These are phyloP conservation scores for Dryas alaskensis DNA, from an alignment of 306 rosid genomes.

Conservation along the genomic window DNA sequence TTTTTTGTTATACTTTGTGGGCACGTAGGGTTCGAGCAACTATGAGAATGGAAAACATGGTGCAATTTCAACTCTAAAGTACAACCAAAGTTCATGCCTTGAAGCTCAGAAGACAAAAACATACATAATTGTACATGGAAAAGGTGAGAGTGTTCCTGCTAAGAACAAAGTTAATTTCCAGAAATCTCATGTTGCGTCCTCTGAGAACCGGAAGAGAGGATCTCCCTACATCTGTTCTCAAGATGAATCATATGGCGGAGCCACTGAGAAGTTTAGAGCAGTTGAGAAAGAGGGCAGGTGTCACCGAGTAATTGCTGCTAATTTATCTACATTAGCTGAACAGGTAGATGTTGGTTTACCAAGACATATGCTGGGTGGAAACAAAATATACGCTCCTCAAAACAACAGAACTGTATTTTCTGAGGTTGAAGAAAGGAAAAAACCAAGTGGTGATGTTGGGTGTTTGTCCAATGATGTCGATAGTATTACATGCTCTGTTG, in stretches of 20 bases:
- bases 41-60: constrained; percentile 41
- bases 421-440: constrained; percentile 49
- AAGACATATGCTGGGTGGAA: constrained; percentile 44
- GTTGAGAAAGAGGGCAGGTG: constrained; percentile 48
- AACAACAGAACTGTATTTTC: constrained; percentile 36
- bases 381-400: constrained; percentile 38
- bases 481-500: constrained; percentile 67
- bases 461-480: constrained; percentile 47
- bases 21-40: constrained; percentile 54
- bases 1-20: constrained; percentile 25
- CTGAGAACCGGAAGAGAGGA: constrained; percentile 57
- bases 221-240: constrained; percentile 39
- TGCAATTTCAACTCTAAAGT: constrained; percentile 26
- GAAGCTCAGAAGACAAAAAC: constrained; percentile 44
- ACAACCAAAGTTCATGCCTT: constrained; percentile 25
- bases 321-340: constrained; percentile 34
- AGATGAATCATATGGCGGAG: constrained; percentile 50
- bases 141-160: too few relatives aligned
- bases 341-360: constrained; percentile 49
- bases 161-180: constrained; percentile 4
- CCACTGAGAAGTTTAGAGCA: constrained; percentile 53
- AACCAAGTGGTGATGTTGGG: constrained; percentile 43
- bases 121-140: neutral
- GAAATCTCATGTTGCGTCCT: constrained; percentile 39
- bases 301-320: constrained; percentile 41